Conservation (phyloP, 495 filamentous ascomycete genomes). For the Penicillium atrosanguineum region DNA sequence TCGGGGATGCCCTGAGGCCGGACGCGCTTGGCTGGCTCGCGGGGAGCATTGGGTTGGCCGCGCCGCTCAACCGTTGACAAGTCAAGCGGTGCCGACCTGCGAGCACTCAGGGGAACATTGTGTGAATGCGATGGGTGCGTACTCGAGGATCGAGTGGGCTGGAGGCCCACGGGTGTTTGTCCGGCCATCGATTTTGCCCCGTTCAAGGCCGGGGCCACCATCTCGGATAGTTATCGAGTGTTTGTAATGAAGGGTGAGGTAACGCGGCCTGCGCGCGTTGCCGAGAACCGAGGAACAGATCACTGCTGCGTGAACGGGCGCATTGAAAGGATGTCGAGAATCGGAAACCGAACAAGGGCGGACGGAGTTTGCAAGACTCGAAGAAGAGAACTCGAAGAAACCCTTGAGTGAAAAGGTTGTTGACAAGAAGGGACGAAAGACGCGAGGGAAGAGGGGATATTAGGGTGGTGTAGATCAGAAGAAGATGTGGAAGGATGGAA, state of each 20-base stretch:
- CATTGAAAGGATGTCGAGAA: conserved; percentile 28
- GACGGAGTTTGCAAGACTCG: conserved; percentile 7
- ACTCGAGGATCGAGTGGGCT: conserved; percentile 42
- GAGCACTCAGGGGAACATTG: conserved; percentile 66
- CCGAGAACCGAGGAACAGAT: conserved; percentile 26
- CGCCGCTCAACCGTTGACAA: conserved; percentile 87
- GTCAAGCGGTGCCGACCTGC: conserved; percentile 72
- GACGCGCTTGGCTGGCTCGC: conserved; percentile 71
- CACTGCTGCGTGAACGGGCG: conserved; percentile 31
- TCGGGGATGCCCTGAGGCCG: conserved; percentile 83
- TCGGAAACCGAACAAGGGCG: conserved; percentile 15
- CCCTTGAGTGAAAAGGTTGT: not conserved
- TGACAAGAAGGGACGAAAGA: conserved; percentile 3
- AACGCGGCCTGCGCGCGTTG: conserved; percentile 23
- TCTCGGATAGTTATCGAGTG: conserved; percentile 22
- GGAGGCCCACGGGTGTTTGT: conserved; percentile 34
- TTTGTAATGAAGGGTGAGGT: conserved; percentile 5
- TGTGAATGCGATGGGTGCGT: conserved; percentile 49
- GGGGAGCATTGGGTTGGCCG: conserved; percentile 69
- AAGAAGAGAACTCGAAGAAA: not conserved
- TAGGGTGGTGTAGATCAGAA: conserved; percentile 22
- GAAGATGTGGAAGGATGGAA: conserved; percentile 4
- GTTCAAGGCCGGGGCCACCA: conserved; percentile 53
- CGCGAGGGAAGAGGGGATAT: conserved; percentile 10
- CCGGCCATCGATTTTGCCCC: conserved; percentile 42